A percentile compares a stretch with the other conserved stretches of the same genome.
Conservation (phyloP, 2,329 filamentous ascomycete species). For the Orbilia blumenaviensis region DNA sequence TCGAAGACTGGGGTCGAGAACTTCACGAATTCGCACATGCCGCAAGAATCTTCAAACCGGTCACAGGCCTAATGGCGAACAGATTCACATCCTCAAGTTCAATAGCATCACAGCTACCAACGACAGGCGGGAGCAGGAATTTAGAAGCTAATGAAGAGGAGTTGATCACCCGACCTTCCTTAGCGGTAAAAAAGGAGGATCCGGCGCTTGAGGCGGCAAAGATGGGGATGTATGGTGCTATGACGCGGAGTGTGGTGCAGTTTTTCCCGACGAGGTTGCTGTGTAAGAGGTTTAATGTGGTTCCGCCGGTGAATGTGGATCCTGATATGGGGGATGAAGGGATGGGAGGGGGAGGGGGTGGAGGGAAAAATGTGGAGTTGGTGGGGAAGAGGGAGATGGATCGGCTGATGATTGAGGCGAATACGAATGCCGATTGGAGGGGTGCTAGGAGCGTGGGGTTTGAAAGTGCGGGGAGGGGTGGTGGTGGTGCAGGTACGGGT, state of each 20-base stretch:
- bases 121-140: conserved; percentile 55
- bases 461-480: conserved; percentile 46
- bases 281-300: conserved; percentile 96
- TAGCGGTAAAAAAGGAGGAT: conserved; percentile 71
- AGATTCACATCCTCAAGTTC: conserved; percentile 81
- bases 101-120: conserved; percentile 59
- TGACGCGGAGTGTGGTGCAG: conserved; percentile 76
- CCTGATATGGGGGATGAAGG: conserved; percentile 63
- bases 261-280: conserved; percentile 84
- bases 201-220: conserved; percentile 86
- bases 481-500: conserved; percentile 56
- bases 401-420: conserved; percentile 52
- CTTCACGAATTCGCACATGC: conserved; percentile 79
- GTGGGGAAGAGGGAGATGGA: conserved; percentile 52
- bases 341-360: conserved; percentile 58
- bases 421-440: conserved; percentile 42
- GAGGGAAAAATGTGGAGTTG: conserved; percentile 74
- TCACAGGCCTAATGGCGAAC: conserved; percentile 90
- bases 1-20: conserved; percentile 82
- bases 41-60: conserved; percentile 85
- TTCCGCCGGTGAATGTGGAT: conserved; percentile 74
- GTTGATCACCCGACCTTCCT: conserved; percentile 65
- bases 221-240: conserved; percentile 88
- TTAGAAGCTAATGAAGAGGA: conserved; percentile 44
- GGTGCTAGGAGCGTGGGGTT: conserved; percentile 34